Evolutionary conservation across 352 stramenopile species (phyloP).

Genomic region (Phytophthora agathidicida): DNA sequence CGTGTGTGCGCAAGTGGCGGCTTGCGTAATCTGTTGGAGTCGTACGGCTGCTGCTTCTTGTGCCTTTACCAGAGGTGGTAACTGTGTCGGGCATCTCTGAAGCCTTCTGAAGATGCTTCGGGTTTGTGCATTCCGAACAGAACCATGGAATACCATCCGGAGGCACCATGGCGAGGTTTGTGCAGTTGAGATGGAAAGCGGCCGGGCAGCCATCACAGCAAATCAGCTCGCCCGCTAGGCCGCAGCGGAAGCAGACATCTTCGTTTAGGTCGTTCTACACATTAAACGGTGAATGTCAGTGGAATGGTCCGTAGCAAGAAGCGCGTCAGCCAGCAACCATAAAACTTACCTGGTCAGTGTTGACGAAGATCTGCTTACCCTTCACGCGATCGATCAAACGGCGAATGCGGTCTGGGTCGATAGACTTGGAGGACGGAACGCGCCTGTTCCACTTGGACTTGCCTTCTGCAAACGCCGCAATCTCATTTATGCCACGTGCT

Average conservation of each 20-base stretch:
- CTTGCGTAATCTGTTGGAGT: slow-evolving; percentile 25
- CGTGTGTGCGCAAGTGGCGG: slow-evolving; percentile 55
- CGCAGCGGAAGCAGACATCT: slow-evolving; percentile 79
- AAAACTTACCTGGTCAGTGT: slow-evolving; percentile 65
- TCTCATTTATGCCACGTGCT: slow-evolving; percentile 49
- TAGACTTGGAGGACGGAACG: slow-evolving; percentile 43
- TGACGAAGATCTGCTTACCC: slow-evolving; percentile 60
- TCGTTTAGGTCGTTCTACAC: slow-evolving; percentile 80
- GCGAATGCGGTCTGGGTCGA: slow-evolving; percentile 69
- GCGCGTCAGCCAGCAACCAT: background rate
- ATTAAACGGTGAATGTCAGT: slow-evolving; percentile 10
- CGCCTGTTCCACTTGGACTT: slow-evolving; percentile 76
- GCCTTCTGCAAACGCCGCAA: slow-evolving; percentile 67
- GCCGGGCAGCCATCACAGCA: slow-evolving; percentile 84
- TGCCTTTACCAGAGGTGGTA: slow-evolving; percentile 15
- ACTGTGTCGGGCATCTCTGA: slow-evolving; percentile 14
- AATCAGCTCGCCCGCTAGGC: slow-evolving; percentile 72
- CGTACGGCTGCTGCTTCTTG: slow-evolving; percentile 17
- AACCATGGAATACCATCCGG: slow-evolving; percentile 68
- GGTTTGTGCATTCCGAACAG: slow-evolving; percentile 70
- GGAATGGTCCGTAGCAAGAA: background rate
- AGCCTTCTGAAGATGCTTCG: slow-evolving; percentile 37
- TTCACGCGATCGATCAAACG: slow-evolving; percentile 76
- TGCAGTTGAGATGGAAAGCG: slow-evolving; percentile 80
- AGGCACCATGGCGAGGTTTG: slow-evolving; percentile 67